Evolutionary conservation across 2,329 filamentous ascomycete genomes (phyloP).

Genomic region (Lachnellula occidentalis): DNA sequence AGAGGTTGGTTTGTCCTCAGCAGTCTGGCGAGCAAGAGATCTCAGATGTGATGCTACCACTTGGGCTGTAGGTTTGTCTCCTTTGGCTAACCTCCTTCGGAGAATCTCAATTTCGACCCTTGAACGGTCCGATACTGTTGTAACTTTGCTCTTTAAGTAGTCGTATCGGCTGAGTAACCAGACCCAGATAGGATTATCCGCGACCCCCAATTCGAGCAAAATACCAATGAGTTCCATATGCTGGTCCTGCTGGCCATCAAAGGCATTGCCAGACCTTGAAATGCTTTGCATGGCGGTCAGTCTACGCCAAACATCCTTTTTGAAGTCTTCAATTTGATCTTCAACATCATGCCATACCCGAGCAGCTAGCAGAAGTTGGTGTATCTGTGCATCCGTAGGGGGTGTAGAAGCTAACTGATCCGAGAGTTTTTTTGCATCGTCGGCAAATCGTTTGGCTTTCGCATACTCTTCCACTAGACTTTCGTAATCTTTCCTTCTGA

Average conservation of each 20-base stretch:
- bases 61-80: slow-evolving; percentile 64
- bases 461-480: slow-evolving; percentile 80
- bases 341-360: slow-evolving; percentile 95
- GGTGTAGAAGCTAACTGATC: slow-evolving; percentile 48
- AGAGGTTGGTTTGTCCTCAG: slow-evolving; percentile 54
- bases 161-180: slow-evolving; percentile 91
- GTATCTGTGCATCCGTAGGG: slow-evolving; percentile 72
- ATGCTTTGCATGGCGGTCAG: slow-evolving; percentile 63
- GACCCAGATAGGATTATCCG: slow-evolving; percentile 94
- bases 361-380: slow-evolving; percentile 81
- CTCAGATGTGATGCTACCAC: slow-evolving; percentile 71
- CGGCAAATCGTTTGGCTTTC: slow-evolving; percentile 73
- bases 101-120: slow-evolving; percentile 90
- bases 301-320: slow-evolving; percentile 81
- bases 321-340: slow-evolving; percentile 79
- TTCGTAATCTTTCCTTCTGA: slow-evolving; percentile 88
- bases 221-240: slow-evolving; percentile 88
- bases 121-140: slow-evolving; percentile 73
- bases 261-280: slow-evolving; percentile 27
- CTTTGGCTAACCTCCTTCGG: slow-evolving; percentile 70
- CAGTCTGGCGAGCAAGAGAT: slow-evolving; percentile 61
- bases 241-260: slow-evolving; percentile 58
- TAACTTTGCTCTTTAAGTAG: slow-evolving; percentile 81
- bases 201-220: slow-evolving; percentile 86
- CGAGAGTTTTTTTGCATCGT: slow-evolving; percentile 68